Percentiles rank a stretch among this genome's conserved stretches.
These are phyloP conservation scores for Delonix regia DNA, from an alignment of 306 rosid genomes.

Conservation along the genomic window DNA sequence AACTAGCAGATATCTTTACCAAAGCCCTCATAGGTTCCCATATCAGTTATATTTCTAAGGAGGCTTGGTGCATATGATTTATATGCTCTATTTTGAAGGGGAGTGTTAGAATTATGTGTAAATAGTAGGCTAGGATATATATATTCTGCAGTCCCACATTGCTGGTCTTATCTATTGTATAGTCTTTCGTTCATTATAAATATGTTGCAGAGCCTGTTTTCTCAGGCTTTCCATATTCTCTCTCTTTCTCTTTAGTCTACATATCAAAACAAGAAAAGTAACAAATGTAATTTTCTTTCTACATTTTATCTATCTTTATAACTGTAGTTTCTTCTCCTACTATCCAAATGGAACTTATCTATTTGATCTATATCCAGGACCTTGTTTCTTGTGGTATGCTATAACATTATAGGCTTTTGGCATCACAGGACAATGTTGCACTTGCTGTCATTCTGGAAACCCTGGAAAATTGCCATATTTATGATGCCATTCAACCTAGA, in stretches of 20 bases:
- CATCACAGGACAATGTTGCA: conserved; percentile 5
- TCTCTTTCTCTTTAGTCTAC: neutral
- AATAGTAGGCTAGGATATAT: neutral
- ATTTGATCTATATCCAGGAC: neutral
- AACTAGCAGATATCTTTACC: no score
- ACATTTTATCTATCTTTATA: neutral
- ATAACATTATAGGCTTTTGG: neutral
- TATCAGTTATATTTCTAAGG: no score
- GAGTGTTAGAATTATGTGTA: neutral
- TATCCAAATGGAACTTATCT: neutral
- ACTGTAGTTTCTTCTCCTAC: neutral
- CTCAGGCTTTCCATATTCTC: neutral
- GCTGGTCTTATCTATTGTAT: neutral
- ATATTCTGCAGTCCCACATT: neutral
- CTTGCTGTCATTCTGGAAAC: conserved; percentile 23
- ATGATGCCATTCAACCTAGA: conserved; percentile 19
- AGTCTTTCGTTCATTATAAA: neutral
- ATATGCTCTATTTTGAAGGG: no score
- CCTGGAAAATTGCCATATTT: neutral
- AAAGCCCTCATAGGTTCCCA: no score
- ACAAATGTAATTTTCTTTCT: neutral
- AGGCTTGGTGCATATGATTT: no score
- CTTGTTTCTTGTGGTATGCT: neutral
- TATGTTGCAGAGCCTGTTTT: neutral
- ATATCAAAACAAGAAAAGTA: neutral